Evolutionary conservation across 2,329 filamentous ascomycete genomes (phyloP).

Genomic region (Cladosporium oxysporum): DNA sequence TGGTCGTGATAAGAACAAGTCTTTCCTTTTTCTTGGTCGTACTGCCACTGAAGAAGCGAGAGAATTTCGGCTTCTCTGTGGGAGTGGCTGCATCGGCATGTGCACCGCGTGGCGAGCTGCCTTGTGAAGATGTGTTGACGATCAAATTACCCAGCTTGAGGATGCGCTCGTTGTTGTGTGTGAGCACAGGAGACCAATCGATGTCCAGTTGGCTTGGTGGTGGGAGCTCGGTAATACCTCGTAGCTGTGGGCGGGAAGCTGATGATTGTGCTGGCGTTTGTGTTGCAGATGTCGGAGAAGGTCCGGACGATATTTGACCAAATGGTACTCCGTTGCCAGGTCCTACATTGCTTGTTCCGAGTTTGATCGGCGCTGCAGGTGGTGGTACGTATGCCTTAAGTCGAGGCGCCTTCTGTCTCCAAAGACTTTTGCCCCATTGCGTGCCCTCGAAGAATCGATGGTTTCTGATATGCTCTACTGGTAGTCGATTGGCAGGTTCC

Average conservation of each 20-base stretch:
- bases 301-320: slow-evolving; percentile 40
- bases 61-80: slow-evolving; percentile 69
- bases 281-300: slow-evolving; percentile 11
- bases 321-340: slow-evolving; percentile 27
- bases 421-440: slow-evolving; percentile 77
- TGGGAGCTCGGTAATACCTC: slow-evolving; percentile 91
- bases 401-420: slow-evolving; percentile 86
- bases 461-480: slow-evolving; percentile 94
- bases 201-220: slow-evolving; percentile 97
- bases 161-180: slow-evolving; percentile 87
- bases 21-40: slow-evolving; percentile 90
- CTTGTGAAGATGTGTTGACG: slow-evolving; percentile 76
- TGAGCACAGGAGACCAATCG: slow-evolving; percentile 96
- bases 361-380: slow-evolving; percentile 32
- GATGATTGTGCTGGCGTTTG: slow-evolving; percentile 20
- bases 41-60: slow-evolving; percentile 88
- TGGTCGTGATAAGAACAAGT: slow-evolving; percentile 92
- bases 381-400: slow-evolving; percentile 82
- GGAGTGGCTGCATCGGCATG: slow-evolving; percentile 66
- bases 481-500: slow-evolving; percentile 79
- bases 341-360: slow-evolving; percentile 27
- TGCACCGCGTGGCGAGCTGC: slow-evolving; percentile 72
- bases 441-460: slow-evolving; percentile 94
- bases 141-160: slow-evolving; percentile 89
- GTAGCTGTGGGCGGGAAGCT: slow-evolving; percentile 61